phyloP scores from a whole-genome alignment of 1,284 basidiomycete species.

The Leccinum glutinopallens region DNA sequence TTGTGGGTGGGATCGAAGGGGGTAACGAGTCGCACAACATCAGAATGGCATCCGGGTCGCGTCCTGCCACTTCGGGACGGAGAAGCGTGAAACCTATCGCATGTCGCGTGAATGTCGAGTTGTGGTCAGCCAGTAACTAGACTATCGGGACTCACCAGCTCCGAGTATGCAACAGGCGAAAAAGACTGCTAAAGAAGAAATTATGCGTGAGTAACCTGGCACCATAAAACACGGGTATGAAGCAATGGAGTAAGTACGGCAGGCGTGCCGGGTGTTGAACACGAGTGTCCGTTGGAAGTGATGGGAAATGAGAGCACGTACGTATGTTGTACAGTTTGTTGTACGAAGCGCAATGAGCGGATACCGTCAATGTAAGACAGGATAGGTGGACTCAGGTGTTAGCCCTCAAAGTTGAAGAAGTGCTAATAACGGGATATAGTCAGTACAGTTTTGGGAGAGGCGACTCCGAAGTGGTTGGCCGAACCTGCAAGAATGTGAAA shows the following conservation, averaged over 20 bases:
- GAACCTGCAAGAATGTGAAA: slow-evolving; percentile 61
- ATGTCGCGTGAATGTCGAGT: background rate
- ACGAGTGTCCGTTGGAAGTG: slow-evolving; percentile 43
- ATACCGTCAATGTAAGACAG: slow-evolving; percentile 4
- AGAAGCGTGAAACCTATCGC: slow-evolving; percentile 59
- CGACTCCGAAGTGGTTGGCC: background rate
- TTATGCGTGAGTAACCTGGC: slow-evolving; percentile 10
- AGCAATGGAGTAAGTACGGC: slow-evolving; percentile 43
- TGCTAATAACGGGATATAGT: slow-evolving; percentile 31
- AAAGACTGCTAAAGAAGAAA: slow-evolving; percentile 45
- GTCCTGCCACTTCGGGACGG: slow-evolving; percentile 76
- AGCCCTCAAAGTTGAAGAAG: slow-evolving; percentile 81
- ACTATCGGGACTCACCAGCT: slow-evolving; percentile 38
- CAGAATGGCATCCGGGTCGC: slow-evolving; percentile 40
- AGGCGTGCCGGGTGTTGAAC: slow-evolving; percentile 72
- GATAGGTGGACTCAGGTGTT: slow-evolving; percentile 57
- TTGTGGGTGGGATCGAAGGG: background rate
- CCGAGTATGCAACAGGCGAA: slow-evolving; percentile 61
- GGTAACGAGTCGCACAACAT: no score
- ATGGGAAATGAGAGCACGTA: slow-evolving; percentile 32
- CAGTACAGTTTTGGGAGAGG: background rate
- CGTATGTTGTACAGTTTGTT: slow-evolving; percentile 52
- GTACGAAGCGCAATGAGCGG: slow-evolving; percentile 9
- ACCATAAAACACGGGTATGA: background rate
- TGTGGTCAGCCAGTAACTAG: slow-evolving; percentile 4